Base-by-base conservation (phyloP, 2,329 filamentous ascomycete genomes). In the Blastomyces parvus region DNA sequence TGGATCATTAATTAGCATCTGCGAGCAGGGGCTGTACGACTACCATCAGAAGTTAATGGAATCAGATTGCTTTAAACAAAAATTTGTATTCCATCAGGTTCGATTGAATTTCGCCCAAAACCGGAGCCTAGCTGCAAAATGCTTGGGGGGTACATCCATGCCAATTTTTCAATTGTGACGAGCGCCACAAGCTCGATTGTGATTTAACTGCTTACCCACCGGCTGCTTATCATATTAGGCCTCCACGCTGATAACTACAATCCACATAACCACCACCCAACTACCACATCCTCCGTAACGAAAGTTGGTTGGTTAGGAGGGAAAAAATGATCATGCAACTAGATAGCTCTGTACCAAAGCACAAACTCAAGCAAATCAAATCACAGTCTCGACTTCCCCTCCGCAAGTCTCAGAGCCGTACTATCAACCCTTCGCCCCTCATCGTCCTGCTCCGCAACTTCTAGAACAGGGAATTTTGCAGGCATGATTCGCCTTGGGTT, bases 401-500 rank as follows among this genome's bases (percentile, higher is more conserved):
- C 50, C 9, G 50, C 42, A 33, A 17, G 9, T 11, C 60, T 68
- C 38, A 74, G n/a, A 50, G 73, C 69, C 3, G 79, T 79, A 74
- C 89, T 94, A 72, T 93, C 86, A 70, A 87, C 81, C 63, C 86
- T 81, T 69, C 79, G 82, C 0, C 90, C 90, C 73, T 95, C 89
- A 70, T 95, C 90, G 64, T 87, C 85, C 75, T 95, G 89, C 76
- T 94, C 90, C 8, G 79, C 82, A 4, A 95, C 90, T 2, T 80
- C 83, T 68, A 95, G 70, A 66, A 87, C 83, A 0, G 90, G 90
- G 65, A 94, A 79, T 63, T 79, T 73, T 0, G 73, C 77, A 0
- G 91, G 91, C 89, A 95, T 92, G 66, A 95, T 95, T 25, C 90
- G 79, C 63, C 90, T 78, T 0, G 90, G 90, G 0, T 63, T 76